Percentiles rank a stretch among this genome's conserved stretches.
Conservation (phyloP, 192 early-diverging fungal genomes). For the Cetraspora pellucida region DNA sequence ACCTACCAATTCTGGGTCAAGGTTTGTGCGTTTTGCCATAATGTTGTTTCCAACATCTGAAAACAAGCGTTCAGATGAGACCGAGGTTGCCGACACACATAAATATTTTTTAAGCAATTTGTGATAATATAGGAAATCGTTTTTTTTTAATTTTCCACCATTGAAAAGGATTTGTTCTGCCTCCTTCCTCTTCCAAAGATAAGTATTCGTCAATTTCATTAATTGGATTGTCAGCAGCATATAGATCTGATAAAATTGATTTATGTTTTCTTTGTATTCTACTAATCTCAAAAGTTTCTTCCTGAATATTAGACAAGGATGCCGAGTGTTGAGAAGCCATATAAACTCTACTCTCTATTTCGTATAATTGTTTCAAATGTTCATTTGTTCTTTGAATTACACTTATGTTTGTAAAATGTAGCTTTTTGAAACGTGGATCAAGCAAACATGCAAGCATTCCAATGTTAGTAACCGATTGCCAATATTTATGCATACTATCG, state of each 20-base stretch:
- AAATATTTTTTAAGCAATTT: background rate
- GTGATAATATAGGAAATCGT: background rate
- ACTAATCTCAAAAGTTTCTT: background rate
- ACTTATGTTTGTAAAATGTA: no score
- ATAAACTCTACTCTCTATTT: no score
- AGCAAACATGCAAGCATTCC: background rate
- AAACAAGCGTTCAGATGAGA: background rate
- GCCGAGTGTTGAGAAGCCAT: background rate
- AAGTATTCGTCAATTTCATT: background rate
- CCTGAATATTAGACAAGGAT: background rate
- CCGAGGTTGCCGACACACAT: background rate
- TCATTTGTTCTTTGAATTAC: no score
- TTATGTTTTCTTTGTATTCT: background rate
- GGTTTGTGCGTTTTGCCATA: background rate
- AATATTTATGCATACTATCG: background rate
- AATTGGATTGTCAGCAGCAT: background rate
- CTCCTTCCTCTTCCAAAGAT: background rate
- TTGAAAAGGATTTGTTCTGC: background rate
- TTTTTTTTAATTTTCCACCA: background rate
- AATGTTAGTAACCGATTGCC: background rate
- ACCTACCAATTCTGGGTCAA: background rate
- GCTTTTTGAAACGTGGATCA: background rate
- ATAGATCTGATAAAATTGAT: background rate
- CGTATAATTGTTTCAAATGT: no score
- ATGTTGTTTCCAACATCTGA: constrained; percentile 14